Base-by-base conservation (phyloP, 306 rosid species). In the Ormosia semicastrata region DNA sequence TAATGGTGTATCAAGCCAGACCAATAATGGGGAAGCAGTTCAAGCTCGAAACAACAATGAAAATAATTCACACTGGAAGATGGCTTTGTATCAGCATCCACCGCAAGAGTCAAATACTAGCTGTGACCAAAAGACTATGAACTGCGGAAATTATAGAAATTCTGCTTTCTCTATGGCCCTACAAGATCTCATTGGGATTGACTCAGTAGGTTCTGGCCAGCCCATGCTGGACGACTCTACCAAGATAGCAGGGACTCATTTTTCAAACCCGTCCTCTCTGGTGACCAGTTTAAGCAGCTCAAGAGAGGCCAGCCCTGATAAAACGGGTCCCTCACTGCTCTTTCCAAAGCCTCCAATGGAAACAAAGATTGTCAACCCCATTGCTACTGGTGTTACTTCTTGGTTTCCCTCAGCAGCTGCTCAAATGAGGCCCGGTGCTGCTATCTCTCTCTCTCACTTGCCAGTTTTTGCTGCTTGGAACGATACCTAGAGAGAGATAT, bases 391-490 rank as follows among this genome's bases (percentile, higher is more conserved):
- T 70, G 90, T 87, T 66, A 82, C 83, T 14, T 87, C 93, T 62
- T 95, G 98, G 99, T 86, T 92, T 59, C 91, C 95, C 11, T 65
- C 96, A 66, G 81, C 59, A 37, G 37, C 87, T n/a, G 60, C 90
- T 17, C 93, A 89, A 84, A 62, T 92, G 80, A 94, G 97, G 93
- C 94, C 96, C 13, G 43, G 88, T 69, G 72, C 93, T 18, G 85
- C 92, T 0, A 78, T 92, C 44, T 71, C 93, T 41, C 86, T 93
- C 92, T 80, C 97, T 76, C 97, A 94, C 58, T 81, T 91, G 84
- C 98, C 97, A 24, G 86, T 90, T 60, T 95, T 93, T 87, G 97
- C 98, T 72, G 93, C 96, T 52, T 92, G 99, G 99, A 92, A 80
- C 32, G 97, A 94, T 53, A 75, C 90, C 81, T 91, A 83, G 80